Evolutionary conservation across 2,329 filamentous ascomycete species (phyloP).

Genomic region (Calonectria hawksworthii): DNA sequence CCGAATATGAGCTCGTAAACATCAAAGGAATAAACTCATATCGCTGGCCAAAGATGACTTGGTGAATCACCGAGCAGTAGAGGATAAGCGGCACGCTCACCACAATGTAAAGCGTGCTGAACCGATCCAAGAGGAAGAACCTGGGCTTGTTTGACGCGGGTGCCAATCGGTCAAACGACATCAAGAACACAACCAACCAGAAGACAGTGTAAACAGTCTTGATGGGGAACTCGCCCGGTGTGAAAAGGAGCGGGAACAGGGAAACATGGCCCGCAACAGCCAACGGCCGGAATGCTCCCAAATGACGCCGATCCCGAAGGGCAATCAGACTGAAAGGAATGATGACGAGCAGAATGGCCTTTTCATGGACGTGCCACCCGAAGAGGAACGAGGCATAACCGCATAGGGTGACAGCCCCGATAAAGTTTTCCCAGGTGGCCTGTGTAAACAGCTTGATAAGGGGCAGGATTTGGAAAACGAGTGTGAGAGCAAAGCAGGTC

Average conservation of each 20-base stretch:
- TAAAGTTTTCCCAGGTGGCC: slow-evolving; percentile 90
- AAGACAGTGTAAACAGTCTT: slow-evolving; percentile 94
- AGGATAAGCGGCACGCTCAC: slow-evolving; percentile 89
- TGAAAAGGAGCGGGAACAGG: slow-evolving; percentile 94
- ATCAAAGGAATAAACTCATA: slow-evolving; percentile 95
- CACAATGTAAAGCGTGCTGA: slow-evolving; percentile 90
- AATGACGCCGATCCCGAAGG: slow-evolving; percentile 88
- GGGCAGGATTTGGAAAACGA: slow-evolving; percentile 84
- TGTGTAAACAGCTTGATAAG: slow-evolving; percentile 85
- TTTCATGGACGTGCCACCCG: slow-evolving; percentile 99
- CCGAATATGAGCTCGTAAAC: slow-evolving; percentile 96
- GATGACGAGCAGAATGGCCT: slow-evolving; percentile 93
- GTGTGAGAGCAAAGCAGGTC: slow-evolving; percentile 84
- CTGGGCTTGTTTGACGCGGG: slow-evolving; percentile 85
- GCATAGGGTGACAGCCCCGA: slow-evolving; percentile 91
- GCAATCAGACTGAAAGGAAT: slow-evolving; percentile 96
- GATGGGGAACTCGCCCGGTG: slow-evolving; percentile 90
- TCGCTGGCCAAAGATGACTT: slow-evolving; percentile 83
- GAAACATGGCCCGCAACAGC: slow-evolving; percentile 96
- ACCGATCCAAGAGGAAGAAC: slow-evolving; percentile 91
- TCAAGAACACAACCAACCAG: slow-evolving; percentile 89
- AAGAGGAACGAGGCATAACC: slow-evolving; percentile 98
- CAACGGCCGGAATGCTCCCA: slow-evolving; percentile 91
- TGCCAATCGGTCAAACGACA: slow-evolving; percentile 88
- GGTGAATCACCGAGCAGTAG: slow-evolving; percentile 89